Base-by-base conservation (phyloP, 129 eudicot species). In the Flaveria trinervia region DNA sequence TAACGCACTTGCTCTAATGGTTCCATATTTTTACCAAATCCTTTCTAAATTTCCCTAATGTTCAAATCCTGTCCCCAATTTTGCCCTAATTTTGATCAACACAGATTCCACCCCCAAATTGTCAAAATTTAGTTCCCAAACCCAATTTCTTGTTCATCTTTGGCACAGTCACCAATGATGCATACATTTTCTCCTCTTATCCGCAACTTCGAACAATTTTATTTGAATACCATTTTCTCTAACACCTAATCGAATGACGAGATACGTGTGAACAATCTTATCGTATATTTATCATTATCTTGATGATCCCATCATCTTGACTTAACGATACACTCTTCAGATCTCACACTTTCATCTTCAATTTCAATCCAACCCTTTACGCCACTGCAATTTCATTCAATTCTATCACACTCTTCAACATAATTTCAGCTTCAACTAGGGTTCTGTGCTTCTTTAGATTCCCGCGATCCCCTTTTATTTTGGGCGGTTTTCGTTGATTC, bases 161-260 rank as follows among this genome's bases (percentile, higher is more conserved):
- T 33, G 82, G 82, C 82, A 78, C 77, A 59, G 65, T 78, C 82
- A 71, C 45, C 82, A 18, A 70, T 70, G 82, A 70, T 13, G 51
- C 70, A 11, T 68, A 48, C 77, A 13, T 60, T 55, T 57, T 50
- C 51, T 25, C 39, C 82, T 70, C 77, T 78, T 71, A 71, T 78
- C 82, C 82, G 60, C 25, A 78, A 78, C 77, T 48, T 71, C 48
- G 71, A 60, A 60, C 39, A 59, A 70, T 30, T 70, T 33, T 43
- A 10, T 65, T 78, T 60, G 54, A 33, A 70, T 71, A 70, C 48
- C 48, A 45, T 13, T 12, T 9, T 60, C 6, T 60, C 2, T 57
- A 2, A 57, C 16, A 68, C 25, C 57, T 28, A 52, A 9, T 50
- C 61, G 7, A 5, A 65, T 36, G 41, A 36, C 41, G 41, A 36